Evolutionary conservation across 176 grass and related monocot genomes (phyloP), one percentile per base, ranked within the genome.

Genomic region (Canna indica): DNA sequence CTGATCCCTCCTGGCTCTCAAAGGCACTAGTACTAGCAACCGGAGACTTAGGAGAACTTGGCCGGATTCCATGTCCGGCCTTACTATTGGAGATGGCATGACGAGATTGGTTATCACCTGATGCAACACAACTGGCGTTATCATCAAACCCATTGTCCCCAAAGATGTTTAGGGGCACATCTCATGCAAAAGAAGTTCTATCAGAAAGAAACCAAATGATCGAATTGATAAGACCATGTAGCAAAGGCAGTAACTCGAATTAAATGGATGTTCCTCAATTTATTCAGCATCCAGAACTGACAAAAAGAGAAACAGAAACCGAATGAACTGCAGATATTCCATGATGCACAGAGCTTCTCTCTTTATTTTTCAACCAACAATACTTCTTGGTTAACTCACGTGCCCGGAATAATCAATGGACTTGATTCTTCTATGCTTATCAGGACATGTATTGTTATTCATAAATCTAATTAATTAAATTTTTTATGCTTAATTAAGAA

Each of bases 21-120:
- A 84, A 76, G 26, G 73, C 77, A 85, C 84, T 83, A 67, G 79
- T 77, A 77, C 83, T 88, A 58, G 78, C 75, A 47, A 79, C 73
- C 79, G 88, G 85, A 61, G 88, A 96, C 52, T 86, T 96, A 42
- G 87, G 91, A 73, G 91, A 96, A 60, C 76, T 83, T 77, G 80
- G 75, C 58, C 83, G 79, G 46, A 90, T 80, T 69, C 82, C 77
- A 78, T 73, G 68, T 70, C 69, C 77, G 61, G 75, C 73, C 17
- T 83, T 82, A 59, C 85, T 90, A 60, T 70, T 87, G 75, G 91
- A 86, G 76, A 70, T 61, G 41, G 85, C 79, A 67, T 84, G 77
- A 5, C 57, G 50, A 18, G 81, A 47, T 46, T 81, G 50, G 46
- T 67, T 82, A 74, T 56, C 79, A 61, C 80, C 91, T 96, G 78